These are phyloP conservation scores for Lactarius sanguifluus DNA, from an alignment of 768 basidiomycete species.

Conservation along the genomic window DNA sequence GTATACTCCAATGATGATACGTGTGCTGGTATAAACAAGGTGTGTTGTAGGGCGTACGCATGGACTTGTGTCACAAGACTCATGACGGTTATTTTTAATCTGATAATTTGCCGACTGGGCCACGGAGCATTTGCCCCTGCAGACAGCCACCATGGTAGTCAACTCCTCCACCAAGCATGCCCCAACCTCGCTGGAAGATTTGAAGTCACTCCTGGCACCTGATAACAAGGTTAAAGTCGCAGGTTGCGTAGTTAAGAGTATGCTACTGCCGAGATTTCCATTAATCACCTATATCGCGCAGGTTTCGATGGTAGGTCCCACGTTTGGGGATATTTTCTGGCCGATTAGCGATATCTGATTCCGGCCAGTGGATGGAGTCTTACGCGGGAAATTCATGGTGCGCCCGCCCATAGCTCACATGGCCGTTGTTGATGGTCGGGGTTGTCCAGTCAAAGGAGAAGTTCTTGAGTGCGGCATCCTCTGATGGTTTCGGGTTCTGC, in stretches of 20 bases:
- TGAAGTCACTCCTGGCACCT: slow-evolving; percentile 50
- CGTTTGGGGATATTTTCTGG: background rate
- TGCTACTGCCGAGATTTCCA: slow-evolving; percentile 3
- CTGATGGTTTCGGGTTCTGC: slow-evolving; percentile 90
- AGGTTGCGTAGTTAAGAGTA: slow-evolving; percentile 52
- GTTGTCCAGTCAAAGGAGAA: slow-evolving; percentile 77
- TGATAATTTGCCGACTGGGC: background rate
- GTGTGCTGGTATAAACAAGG: slow-evolving; percentile 47
- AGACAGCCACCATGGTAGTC: slow-evolving; percentile 19
- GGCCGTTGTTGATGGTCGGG: slow-evolving; percentile 19
- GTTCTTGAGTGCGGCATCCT: slow-evolving; percentile 76
- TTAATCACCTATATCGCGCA: slow-evolving; percentile 29
- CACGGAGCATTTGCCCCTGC: background rate
- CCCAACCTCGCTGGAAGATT: slow-evolving; percentile 56
- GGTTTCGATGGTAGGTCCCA: slow-evolving; percentile 64
- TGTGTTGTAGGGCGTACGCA: slow-evolving; percentile 16
- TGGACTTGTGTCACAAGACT: background rate
- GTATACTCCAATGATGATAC: slow-evolving; percentile 56
- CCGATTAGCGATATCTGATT: slow-evolving; percentile 8
- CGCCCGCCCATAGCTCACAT: slow-evolving; percentile 20
- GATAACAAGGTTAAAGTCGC: slow-evolving; percentile 93
- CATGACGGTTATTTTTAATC: background rate
- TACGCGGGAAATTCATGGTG: slow-evolving; percentile 94
- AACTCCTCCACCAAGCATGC: slow-evolving; percentile 39
- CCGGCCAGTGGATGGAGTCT: slow-evolving; percentile 79